A percentile compares a stretch with the other conserved stretches of the same genome.
Evolutionary conservation across 2,329 filamentous ascomycete species (phyloP).

Genomic region (Cladorrhinum sp.): DNA sequence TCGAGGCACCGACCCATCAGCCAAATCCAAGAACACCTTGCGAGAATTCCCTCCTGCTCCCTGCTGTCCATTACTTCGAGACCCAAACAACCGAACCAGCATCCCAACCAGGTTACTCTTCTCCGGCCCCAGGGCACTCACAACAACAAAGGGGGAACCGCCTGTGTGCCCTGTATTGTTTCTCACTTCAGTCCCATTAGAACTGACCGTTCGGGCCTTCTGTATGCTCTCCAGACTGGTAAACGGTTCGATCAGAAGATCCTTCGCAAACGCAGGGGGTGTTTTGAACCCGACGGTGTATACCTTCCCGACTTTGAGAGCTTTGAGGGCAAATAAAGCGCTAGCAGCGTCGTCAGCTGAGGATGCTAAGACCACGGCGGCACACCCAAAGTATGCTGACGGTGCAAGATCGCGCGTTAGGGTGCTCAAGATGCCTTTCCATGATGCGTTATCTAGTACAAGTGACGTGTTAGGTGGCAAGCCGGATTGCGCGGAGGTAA

Average conservation of each 20-base stretch:
- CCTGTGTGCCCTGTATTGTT: constrained; percentile 33
- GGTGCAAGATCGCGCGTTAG: constrained; percentile 78
- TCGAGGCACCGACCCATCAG: constrained; percentile 56
- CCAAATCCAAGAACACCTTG: constrained; percentile 79
- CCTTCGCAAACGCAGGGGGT: constrained; percentile 56
- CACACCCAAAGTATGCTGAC: constrained; percentile 72
- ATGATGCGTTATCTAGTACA: constrained; percentile 77
- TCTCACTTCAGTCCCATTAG: constrained; percentile 23
- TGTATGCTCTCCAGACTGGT: constrained; percentile 67
- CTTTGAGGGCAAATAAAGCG: constrained; percentile 74
- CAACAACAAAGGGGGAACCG: constrained; percentile 73
- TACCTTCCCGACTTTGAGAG: constrained; percentile 71
- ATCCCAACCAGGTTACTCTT: constrained; percentile 78
- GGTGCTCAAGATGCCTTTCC: constrained; percentile 81
- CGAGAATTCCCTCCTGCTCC: constrained; percentile 38
- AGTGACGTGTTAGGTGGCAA: constrained; percentile 53
- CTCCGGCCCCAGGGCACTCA: constrained; percentile 74
- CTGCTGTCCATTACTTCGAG: constrained; percentile 24
- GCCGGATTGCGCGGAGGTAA: constrained; percentile 31
- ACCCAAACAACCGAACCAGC: constrained; percentile 69
- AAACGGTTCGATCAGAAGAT: constrained; percentile 73
- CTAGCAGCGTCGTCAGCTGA: constrained; percentile 73
- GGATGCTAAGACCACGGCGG: constrained; percentile 72
- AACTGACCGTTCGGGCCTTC: constrained; percentile 46
- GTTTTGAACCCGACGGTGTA: constrained; percentile 81